Conservation (phyloP, 2,329 filamentous ascomycete genomes). For the Ophiostoma triangulosporum region DNA sequence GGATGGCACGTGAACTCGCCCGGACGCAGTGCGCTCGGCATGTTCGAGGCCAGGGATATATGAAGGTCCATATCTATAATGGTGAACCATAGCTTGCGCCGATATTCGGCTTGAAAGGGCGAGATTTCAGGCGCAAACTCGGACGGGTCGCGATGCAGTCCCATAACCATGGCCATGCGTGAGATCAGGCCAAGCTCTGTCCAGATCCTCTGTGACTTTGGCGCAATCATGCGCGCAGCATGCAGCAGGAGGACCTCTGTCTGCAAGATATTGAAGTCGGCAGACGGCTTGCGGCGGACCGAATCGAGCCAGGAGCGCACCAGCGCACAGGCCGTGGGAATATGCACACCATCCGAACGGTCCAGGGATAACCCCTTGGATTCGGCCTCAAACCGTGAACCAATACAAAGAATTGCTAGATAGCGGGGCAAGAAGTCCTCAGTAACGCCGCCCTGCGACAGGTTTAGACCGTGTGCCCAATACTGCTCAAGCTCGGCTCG, state of each 20-base stretch:
- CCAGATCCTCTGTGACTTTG: slow-evolving; percentile 38
- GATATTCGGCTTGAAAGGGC: slow-evolving; percentile 38
- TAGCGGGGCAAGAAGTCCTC: slow-evolving; percentile 36
- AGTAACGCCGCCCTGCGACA: slow-evolving; percentile 13
- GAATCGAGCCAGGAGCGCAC: slow-evolving; percentile 40
- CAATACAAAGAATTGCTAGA: slow-evolving; percentile 38
- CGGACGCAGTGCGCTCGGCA: slow-evolving; percentile 37
- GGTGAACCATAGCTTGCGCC: slow-evolving; percentile 42
- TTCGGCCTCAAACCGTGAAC: slow-evolving; percentile 38
- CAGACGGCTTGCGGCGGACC: slow-evolving; percentile 36
- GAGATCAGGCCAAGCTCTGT: slow-evolving; percentile 40
- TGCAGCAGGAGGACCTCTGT: slow-evolving; percentile 40
- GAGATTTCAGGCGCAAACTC: slow-evolving; percentile 35
- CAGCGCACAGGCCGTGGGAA: slow-evolving; percentile 41
- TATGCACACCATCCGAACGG: slow-evolving; percentile 39
- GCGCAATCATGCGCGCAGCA: slow-evolving; percentile 35
- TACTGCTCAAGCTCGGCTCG: slow-evolving; percentile 36
- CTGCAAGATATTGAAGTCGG: slow-evolving; percentile 40
- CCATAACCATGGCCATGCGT: slow-evolving; percentile 46
- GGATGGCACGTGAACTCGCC: slow-evolving; percentile 40
- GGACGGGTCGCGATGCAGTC: slow-evolving; percentile 41
- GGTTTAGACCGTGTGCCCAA: slow-evolving; percentile 26
- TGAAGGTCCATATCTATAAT: slow-evolving; percentile 44
- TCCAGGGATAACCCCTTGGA: slow-evolving; percentile 33
- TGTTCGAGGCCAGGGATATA: slow-evolving; percentile 36